These are phyloP conservation scores for Gaeumannomyces sp. DNA, from an alignment of 2,329 filamentous ascomycete species.

Conservation along the genomic window DNA sequence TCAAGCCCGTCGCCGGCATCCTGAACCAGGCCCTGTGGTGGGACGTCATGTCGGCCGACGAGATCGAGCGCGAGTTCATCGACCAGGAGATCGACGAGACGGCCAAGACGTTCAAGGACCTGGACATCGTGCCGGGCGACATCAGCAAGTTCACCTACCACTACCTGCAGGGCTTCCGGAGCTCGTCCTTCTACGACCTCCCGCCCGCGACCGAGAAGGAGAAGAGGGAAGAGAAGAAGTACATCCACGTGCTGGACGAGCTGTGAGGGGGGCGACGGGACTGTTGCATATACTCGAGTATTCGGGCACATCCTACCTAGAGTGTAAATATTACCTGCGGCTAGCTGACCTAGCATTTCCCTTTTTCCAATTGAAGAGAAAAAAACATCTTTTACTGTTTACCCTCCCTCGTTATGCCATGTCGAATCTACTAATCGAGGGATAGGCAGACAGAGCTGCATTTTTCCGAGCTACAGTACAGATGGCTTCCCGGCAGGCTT, in stretches of 20 bases:
- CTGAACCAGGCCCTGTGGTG: slow-evolving; percentile 87
- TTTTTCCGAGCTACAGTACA: no score
- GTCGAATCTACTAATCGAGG: not conserved
- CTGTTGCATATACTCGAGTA: slow-evolving; percentile 21
- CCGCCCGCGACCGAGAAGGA: slow-evolving; percentile 93
- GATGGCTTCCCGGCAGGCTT: no score
- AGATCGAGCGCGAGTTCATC: slow-evolving; percentile 87
- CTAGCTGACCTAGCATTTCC: slow-evolving; percentile 19
- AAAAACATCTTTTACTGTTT: not conserved
- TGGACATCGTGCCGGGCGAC: slow-evolving; percentile 84
- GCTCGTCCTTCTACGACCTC: slow-evolving; percentile 82
- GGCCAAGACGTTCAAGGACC: slow-evolving; percentile 93
- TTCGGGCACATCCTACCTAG: slow-evolving; percentile 16
- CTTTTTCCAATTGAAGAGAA: slow-evolving; percentile 15
- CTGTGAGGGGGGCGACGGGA: slow-evolving; percentile 46
- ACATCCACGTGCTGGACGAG: slow-evolving; percentile 87
- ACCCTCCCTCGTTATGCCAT: not conserved
- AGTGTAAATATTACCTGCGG: slow-evolving; percentile 24
- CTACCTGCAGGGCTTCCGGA: slow-evolving; percentile 91
- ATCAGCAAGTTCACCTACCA: slow-evolving; percentile 84
- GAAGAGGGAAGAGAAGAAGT: slow-evolving; percentile 92
- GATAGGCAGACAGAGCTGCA: not conserved
- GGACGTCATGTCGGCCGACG: slow-evolving; percentile 73
- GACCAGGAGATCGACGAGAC: slow-evolving; percentile 85
- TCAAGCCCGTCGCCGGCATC: slow-evolving; percentile 68